These are phyloP conservation scores for Venturia nashicola DNA, from an alignment of 2,329 filamentous ascomycete species.

Conservation along the genomic window DNA sequence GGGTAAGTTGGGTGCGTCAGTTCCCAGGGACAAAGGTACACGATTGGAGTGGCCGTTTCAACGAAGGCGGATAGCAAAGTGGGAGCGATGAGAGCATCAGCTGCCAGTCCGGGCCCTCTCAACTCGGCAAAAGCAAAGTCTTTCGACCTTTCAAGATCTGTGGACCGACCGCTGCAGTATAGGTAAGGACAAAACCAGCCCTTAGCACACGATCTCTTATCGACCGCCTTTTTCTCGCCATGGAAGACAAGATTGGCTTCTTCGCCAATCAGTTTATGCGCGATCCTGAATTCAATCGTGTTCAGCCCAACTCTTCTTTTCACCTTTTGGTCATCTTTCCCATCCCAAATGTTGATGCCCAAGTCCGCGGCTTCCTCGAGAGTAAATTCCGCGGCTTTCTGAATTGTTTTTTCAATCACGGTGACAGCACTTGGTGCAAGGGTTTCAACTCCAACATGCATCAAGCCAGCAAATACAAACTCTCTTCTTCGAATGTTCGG, in stretches of 20 bases:
- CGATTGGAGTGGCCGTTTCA: constrained; percentile 17
- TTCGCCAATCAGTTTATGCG: constrained; percentile 29
- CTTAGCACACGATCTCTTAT: constrained; percentile 21
- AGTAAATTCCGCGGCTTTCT: neutral
- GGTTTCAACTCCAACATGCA: neutral
- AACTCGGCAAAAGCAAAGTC: constrained; percentile 26
- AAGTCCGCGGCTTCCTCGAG: neutral
- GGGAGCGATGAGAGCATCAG: neutral
- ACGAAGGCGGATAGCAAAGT: neutral
- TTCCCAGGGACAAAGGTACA: constrained; percentile 2
- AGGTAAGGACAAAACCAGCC: constrained; percentile 28
- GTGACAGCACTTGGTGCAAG: neutral
- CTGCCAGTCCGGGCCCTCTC: constrained; percentile 23
- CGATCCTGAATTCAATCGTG: constrained; percentile 24
- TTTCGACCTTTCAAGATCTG: constrained; percentile 19
- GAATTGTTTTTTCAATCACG: neutral
- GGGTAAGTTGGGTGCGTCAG: neutral
- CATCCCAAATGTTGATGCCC: neutral
- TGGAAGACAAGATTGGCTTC: constrained; percentile 24
- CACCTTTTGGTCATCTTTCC: constrained; percentile 23
- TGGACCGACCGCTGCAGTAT: constrained; percentile 22
- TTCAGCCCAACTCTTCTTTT: constrained; percentile 15
- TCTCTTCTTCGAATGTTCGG: constrained; percentile 28
- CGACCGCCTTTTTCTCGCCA: constrained; percentile 16
- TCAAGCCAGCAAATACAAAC: constrained; percentile 22